A percentile compares a stretch with the other conserved stretches of the same genome.
These are phyloP conservation scores for Otatea glauca DNA, from an alignment of 176 grass and related monocot genomes.

Conservation along the genomic window DNA sequence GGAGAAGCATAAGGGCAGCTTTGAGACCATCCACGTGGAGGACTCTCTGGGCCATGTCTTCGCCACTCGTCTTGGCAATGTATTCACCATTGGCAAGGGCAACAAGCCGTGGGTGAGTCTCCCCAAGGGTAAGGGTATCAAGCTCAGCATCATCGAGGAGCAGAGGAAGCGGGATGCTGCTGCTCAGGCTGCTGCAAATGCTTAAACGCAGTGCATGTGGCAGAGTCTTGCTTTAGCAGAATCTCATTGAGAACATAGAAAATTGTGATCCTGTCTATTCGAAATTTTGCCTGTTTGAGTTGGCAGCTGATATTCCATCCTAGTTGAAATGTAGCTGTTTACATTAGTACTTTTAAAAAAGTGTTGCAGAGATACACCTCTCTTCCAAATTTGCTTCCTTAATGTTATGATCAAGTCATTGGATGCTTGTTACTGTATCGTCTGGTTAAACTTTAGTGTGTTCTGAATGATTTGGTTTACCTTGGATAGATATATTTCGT, in stretches of 20 bases:
- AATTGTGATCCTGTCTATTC: background rate
- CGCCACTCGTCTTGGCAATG: background rate
- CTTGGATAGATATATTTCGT: too few species aligned
- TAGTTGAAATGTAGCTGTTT: background rate
- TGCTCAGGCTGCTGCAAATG: background rate
- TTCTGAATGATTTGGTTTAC: background rate
- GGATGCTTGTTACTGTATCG: background rate
- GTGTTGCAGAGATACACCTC: background rate
- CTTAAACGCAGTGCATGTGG: background rate
- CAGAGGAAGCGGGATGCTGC: background rate
- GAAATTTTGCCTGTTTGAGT: background rate
- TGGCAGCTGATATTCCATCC: background rate
- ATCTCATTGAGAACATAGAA: background rate
- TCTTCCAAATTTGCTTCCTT: background rate
- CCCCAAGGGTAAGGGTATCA: background rate
- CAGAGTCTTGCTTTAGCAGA: background rate
- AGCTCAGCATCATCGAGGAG: background rate
- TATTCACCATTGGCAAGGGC: background rate
- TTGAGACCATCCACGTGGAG: constrained; percentile 65
- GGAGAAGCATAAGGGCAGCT: constrained; percentile 75
- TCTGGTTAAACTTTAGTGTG: background rate
- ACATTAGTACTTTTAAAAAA: background rate
- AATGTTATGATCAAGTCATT: background rate
- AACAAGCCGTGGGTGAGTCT: too few species aligned
- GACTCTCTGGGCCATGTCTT: constrained; percentile 10